phyloP scores from a whole-genome alignment of 2,329 filamentous ascomycete genomes.

The Phoma sp. region DNA sequence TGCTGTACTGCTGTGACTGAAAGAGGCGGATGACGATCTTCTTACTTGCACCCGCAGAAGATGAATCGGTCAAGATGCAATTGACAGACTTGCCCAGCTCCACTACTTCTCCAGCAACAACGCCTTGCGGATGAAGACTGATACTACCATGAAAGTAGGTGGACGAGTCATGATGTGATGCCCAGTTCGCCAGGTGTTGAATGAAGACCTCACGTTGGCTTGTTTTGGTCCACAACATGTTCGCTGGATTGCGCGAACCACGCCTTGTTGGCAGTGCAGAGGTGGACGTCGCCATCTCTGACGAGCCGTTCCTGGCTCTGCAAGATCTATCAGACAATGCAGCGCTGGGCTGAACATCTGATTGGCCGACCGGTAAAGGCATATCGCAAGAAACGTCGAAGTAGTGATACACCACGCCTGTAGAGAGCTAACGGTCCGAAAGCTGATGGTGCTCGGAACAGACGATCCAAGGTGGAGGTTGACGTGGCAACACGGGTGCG shows the following conservation, averaged over 20 bases:
- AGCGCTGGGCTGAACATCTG: neutral
- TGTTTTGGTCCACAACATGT: slow-evolving; percentile 24
- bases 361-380: neutral
- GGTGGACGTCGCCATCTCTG: neutral
- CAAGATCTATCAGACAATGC: neutral
- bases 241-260: slow-evolving; percentile 21
- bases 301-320: neutral
- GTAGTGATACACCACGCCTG: neutral
- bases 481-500: slow-evolving; percentile 2
- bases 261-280: slow-evolving; percentile 11
- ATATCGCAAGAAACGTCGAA: neutral
- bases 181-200: slow-evolving; percentile 35
- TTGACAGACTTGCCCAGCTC: slow-evolving; percentile 36
- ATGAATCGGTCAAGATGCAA: slow-evolving; percentile 31
- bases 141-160: slow-evolving; percentile 39
- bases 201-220: slow-evolving; percentile 31
- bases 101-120: slow-evolving; percentile 11
- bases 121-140: slow-evolving; percentile 21
- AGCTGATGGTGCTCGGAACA: neutral
- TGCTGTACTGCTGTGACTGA: slow-evolving; percentile 17
- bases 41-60: slow-evolving; percentile 24
- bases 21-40: slow-evolving; percentile 37
- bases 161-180: slow-evolving; percentile 37
- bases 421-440: slow-evolving; percentile 2
- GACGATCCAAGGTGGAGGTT: neutral